A percentile compares a stretch with the other conserved stretches of the same genome.
These are phyloP conservation scores for Penicillium atrosanguineum DNA, from an alignment of 495 filamentous ascomycete species.

Conservation along the genomic window DNA sequence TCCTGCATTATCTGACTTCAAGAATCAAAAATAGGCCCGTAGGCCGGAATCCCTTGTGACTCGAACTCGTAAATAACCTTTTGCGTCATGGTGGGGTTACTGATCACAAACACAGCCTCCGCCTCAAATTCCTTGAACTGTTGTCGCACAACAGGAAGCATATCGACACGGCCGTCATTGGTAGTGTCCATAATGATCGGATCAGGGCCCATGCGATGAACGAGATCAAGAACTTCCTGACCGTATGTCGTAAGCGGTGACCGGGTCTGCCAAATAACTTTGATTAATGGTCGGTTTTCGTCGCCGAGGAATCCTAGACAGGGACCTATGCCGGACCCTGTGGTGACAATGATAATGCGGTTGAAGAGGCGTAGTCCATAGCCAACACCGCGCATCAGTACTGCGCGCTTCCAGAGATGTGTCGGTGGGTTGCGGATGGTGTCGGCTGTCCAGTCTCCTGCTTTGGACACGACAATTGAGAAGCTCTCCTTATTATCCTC, in stretches of 20 bases:
- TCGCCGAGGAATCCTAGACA: constrained; percentile 35
- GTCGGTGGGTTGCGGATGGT: constrained; percentile 54
- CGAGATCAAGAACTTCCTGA: constrained; percentile 42
- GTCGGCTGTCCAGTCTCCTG: constrained; percentile 70
- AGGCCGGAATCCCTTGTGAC: constrained; percentile 60
- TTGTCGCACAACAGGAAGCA: constrained; percentile 53
- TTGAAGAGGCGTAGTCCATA: constrained; percentile 62
- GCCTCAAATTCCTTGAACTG: constrained; percentile 54
- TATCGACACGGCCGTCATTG: constrained; percentile 42
- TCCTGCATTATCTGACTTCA: constrained; percentile 32
- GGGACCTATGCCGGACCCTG: constrained; percentile 72
- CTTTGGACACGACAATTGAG: constrained; percentile 57
- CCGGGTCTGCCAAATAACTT: constrained; percentile 53
- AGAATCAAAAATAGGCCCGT: constrained; percentile 72
- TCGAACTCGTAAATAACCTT: constrained; percentile 68
- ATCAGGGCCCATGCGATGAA: constrained; percentile 46
- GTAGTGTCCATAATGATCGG: constrained; percentile 52
- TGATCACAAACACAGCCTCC: constrained; percentile 70
- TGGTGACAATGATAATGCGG: constrained; percentile 64
- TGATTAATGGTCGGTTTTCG: constrained; percentile 34
- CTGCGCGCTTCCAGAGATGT: constrained; percentile 31
- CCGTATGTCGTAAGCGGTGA: constrained; percentile 51
- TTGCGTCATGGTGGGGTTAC: constrained; percentile 62
- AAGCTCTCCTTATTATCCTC: constrained; percentile 9
- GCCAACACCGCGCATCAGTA: constrained; percentile 60